These are phyloP conservation scores for Malbranchea cinnamomea DNA, from an alignment of 2,329 filamentous ascomycete genomes.

Conservation along the genomic window DNA sequence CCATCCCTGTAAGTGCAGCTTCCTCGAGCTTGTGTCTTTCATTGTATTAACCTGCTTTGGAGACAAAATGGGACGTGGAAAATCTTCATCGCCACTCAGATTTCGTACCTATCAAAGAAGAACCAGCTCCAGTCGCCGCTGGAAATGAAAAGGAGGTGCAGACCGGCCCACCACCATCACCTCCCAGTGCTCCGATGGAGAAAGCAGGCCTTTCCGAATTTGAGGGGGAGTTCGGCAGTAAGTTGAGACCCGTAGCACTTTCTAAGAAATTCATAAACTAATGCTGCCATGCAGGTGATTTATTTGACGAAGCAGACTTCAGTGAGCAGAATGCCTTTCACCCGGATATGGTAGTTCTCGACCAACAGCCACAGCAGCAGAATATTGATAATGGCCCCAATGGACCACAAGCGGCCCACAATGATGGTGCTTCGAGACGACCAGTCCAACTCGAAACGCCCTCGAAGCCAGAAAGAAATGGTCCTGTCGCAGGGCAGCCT, in stretches of 20 bases:
- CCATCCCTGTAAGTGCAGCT: constrained; percentile 40
- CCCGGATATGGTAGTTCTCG: constrained; percentile 59
- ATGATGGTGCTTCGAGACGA: neutral
- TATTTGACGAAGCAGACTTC: constrained; percentile 67
- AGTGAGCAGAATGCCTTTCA: constrained; percentile 53
- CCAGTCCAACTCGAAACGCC: constrained; percentile 19
- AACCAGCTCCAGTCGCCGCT: constrained; percentile 21
- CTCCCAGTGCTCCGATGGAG: constrained; percentile 20
- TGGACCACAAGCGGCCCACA: constrained; percentile 1
- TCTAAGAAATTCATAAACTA: neutral
- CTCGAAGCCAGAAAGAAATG: constrained; percentile 26
- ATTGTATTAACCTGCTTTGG: constrained; percentile 10
- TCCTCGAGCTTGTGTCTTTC: neutral
- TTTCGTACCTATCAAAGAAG: constrained; percentile 48
- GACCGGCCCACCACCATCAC: constrained; percentile 13
- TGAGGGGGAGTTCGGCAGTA: constrained; percentile 31
- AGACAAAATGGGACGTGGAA: constrained; percentile 60
- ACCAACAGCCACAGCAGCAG: constrained; percentile 17
- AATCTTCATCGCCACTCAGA: constrained; percentile 70
- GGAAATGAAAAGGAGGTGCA: constrained; percentile 31
- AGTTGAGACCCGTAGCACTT: too few relatives aligned
- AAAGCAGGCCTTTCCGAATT: constrained; percentile 21
- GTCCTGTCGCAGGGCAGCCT: constrained; percentile 14
- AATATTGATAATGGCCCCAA: constrained; percentile 9
- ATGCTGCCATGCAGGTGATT: constrained; percentile 30